Conservation (phyloP, 78 protist species). For the Dictyostelium brefeldianum region DNA sequence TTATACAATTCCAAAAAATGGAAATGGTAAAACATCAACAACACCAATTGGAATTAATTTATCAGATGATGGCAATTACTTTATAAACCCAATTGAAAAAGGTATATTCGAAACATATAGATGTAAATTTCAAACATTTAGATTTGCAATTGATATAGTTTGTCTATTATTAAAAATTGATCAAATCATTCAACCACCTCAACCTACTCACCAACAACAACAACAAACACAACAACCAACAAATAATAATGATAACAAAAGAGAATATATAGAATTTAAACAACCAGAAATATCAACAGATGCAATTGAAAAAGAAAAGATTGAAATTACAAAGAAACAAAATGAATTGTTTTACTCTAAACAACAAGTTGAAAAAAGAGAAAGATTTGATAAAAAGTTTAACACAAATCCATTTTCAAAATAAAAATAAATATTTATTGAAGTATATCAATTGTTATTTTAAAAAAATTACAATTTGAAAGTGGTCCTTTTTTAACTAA, state of each 20-base stretch:
- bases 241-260: neutral
- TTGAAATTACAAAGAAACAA: conserved; percentile 18
- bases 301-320: neutral
- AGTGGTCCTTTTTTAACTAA: too few relatives aligned
- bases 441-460: too few relatives aligned
- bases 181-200: conserved; percentile 49
- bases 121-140: conserved; percentile 22
- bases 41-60: conserved; percentile 8
- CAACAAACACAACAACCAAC: neutral
- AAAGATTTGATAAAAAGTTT: conserved; percentile 28
- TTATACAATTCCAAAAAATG: neutral
- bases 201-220: neutral
- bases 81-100: neutral
- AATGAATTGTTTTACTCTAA: conserved; percentile 59
- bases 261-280: conserved; percentile 54
- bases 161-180: conserved; percentile 64
- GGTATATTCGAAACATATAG: conserved; percentile 53
- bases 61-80: neutral
- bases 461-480: too few relatives aligned
- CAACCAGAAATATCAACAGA: conserved; percentile 3
- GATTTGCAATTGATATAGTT: conserved; percentile 45
- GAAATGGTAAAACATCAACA: neutral
- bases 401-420: neutral
- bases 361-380: conserved; percentile 48
- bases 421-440: neutral